Base-by-base conservation (phyloP, 179 eudicot species). In the Vitellaria paradoxa region DNA sequence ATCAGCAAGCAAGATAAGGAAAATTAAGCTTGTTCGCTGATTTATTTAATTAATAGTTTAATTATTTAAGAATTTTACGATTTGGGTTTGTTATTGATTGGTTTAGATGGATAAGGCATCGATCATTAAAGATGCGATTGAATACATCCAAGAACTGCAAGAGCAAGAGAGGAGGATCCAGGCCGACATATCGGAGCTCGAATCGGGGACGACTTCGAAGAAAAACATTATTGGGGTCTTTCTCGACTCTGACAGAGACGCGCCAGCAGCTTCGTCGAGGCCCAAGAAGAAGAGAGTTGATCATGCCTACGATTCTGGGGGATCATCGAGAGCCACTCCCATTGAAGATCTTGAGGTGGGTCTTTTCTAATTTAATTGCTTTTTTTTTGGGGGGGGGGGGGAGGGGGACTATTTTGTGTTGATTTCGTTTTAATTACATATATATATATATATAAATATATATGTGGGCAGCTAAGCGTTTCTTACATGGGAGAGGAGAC, bases 401-500 rank as follows among this genome's bases (percentile, higher is more conserved):
- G n/a, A n/a, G n/a, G n/a, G n/a, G n/a, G 6, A 2, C 21, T 53
- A 52, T 24, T 21, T 10, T 40, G 15, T 52, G 45, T 14, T 52
- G 56, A 52, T 9, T 52, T 52, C 10, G 56, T 52, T 52, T 52
- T 52, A 9, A 52, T 14, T 9, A 52, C 1, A 12, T 7, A 7
- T 7, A 9, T 52, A 52, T 52, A 52, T 8, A 9, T 14, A 52
- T 52, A 52, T 8, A 9, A 2, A 52, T 52, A 9, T 52, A 9
- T 14, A 52, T 14, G 3, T 14, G 56, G 56, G 56, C 87, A 94
- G 98, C 65, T 94, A 68, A 89, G 90, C 65, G 90, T 92, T 20
- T 85, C 92, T 4, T 82, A 85, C 45, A 85, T 88, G 87, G 97
- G 93, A 6, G 96, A 92, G 77, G 91, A 82, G 70, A 90, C 89